Evolutionary conservation across 169 alveolate species (phyloP).

Genomic region (Plasmodium ovale): DNA sequence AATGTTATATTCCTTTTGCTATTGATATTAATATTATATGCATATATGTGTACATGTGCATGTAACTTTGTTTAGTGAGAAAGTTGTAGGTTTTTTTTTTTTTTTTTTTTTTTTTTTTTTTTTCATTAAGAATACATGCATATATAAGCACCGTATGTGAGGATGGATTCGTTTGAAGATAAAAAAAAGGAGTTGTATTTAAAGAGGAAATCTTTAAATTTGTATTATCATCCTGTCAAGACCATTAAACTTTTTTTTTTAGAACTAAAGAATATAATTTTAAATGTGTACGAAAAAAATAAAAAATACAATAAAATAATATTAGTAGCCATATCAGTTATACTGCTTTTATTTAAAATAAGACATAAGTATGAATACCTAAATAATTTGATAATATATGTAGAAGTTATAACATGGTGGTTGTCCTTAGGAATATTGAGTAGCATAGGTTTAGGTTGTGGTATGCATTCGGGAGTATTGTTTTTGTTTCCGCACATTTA

Average conservation of each 20-base stretch:
- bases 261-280: conserved; percentile 49
- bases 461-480: conserved; percentile 88
- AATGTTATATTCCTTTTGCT: too few relatives aligned
- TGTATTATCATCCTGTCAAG: conserved; percentile 67
- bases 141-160: conserved; percentile 31
- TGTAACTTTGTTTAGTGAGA: neutral
- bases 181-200: conserved; percentile 70
- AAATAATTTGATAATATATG: conserved; percentile 68
- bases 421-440: conserved; percentile 83
- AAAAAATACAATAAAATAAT: conserved; percentile 65
- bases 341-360: conserved; percentile 62
- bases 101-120: conserved; percentile 4
- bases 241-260: conserved; percentile 46
- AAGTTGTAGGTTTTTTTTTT: neutral
- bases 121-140: conserved; percentile 41
- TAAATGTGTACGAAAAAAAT: conserved; percentile 26
- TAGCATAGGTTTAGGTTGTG: conserved; percentile 88
- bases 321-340: conserved; percentile 16
- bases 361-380: conserved; percentile 60
- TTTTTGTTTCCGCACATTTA: conserved; percentile 88
- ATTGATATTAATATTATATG: too few relatives aligned
- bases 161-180: conserved; percentile 67
- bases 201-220: conserved; percentile 65
- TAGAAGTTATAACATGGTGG: conserved; percentile 84
- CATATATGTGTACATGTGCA: too few relatives aligned